phyloP scores from a whole-genome alignment of 2,329 filamentous ascomycete species.

The Diaporthe sp. region DNA sequence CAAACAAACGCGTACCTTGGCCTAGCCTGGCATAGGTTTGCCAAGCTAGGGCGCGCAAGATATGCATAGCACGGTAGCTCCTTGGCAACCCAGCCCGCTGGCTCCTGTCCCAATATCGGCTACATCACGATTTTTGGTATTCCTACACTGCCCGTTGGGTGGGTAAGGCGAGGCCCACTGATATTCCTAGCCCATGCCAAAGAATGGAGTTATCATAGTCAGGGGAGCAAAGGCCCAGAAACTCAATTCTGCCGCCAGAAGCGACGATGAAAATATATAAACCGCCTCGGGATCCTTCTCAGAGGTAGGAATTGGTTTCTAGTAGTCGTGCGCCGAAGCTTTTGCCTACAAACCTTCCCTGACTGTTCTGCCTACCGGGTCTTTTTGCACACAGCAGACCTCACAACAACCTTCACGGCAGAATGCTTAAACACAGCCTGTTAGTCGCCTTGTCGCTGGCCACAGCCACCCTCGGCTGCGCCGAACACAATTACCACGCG shows the following conservation, averaged over 20 bases:
- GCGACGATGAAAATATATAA: conserved; percentile 14
- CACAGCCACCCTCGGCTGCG: conserved; percentile 22
- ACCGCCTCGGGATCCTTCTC: neutral
- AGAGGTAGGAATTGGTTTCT: neutral
- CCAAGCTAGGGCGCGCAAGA: conserved; percentile 10
- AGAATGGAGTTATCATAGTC: neutral
- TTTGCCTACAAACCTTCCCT: conserved; percentile 17
- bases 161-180: conserved; percentile 6
- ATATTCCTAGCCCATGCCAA: neutral
- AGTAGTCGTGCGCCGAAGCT: neutral
- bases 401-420: conserved; percentile 1
- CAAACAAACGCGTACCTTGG: conserved; percentile 26
- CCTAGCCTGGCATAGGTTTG: conserved; percentile 5
- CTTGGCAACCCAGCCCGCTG: conserved; percentile 17
- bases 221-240: neutral
- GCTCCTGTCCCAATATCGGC: neutral
- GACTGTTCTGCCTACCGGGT: conserved; percentile 8
- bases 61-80: conserved; percentile 25
- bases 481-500: conserved; percentile 8
- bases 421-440: conserved; percentile 14
- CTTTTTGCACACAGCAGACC: neutral
- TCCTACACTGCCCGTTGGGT: neutral
- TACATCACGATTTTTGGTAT: conserved; percentile 19
- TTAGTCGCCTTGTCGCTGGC: conserved; percentile 11
- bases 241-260: neutral